Conservation (phyloP, 1,284 basidiomycete genomes). For the Lentinus polychrous region DNA sequence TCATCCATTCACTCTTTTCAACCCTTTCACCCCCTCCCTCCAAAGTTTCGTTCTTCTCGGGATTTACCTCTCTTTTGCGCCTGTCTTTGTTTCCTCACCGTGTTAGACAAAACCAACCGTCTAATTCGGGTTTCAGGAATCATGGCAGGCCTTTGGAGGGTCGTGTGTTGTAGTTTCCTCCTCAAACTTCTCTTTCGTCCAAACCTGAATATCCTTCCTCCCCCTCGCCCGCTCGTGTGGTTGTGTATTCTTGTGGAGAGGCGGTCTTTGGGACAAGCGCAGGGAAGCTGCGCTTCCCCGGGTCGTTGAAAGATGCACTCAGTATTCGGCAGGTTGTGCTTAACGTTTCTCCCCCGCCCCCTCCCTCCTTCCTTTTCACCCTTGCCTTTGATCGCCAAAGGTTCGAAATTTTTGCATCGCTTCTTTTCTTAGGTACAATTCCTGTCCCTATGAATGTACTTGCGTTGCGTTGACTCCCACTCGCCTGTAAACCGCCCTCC, state of each 20-base stretch:
- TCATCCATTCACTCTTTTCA: background rate
- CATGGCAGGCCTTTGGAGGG: too few species aligned
- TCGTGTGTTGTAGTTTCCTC: background rate
- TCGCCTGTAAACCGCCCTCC: too few species aligned
- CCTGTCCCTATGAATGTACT: too few species aligned
- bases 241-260: background rate
- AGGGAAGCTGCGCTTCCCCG: constrained; percentile 34
- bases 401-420: too few species aligned
- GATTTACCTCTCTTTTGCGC: too few species aligned
- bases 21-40: background rate
- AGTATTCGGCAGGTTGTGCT: too few species aligned
- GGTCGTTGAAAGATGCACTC: constrained; percentile 16
- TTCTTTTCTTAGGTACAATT: too few species aligned
- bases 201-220: background rate
- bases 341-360: too few species aligned
- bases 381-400: too few species aligned
- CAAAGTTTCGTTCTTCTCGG: background rate
- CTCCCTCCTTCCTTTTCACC: too few species aligned
- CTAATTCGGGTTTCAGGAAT: background rate
- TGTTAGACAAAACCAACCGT: background rate
- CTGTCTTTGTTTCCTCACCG: too few species aligned
- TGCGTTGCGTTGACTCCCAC: too few species aligned
- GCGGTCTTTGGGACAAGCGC: constrained; percentile 19
- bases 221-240: background rate
- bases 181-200: background rate